These are phyloP conservation scores for Candida bentonensis DNA, from an alignment of 805 yeast genomes.

Conservation along the genomic window DNA sequence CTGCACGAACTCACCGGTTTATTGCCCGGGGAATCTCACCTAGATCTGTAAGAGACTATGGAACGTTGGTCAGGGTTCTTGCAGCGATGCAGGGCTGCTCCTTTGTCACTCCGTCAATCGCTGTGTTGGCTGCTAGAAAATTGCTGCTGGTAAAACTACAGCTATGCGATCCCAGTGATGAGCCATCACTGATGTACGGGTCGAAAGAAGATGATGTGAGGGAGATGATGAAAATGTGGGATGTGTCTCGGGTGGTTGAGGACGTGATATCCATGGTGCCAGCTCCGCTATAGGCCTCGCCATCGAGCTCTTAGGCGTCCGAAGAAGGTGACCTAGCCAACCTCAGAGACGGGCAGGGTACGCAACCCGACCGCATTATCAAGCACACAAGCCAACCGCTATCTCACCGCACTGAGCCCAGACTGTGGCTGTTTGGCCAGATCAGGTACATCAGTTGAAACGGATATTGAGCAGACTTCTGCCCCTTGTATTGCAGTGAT, in stretches of 20 bases:
- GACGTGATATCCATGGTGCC: slow-evolving; percentile 36
- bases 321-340: too few species aligned
- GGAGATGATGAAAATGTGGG: slow-evolving; percentile 31
- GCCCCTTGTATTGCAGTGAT: too few species aligned
- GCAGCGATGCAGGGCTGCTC: slow-evolving; percentile 28
- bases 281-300: slow-evolving; percentile 41
- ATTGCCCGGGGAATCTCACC: slow-evolving; percentile 41
- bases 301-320: too few species aligned
- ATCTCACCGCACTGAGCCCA: too few species aligned
- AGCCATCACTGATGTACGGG: slow-evolving; percentile 42
- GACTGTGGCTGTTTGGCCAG: too few species aligned
- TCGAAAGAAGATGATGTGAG: slow-evolving; percentile 32
- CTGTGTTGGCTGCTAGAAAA: slow-evolving; percentile 34
- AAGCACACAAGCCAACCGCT: too few species aligned
- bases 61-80: slow-evolving; percentile 24
- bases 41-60: slow-evolving; percentile 29
- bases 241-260: slow-evolving; percentile 35
- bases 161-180: slow-evolving; percentile 28
- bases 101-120: slow-evolving; percentile 40
- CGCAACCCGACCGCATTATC: too few species aligned
- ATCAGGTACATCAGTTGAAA: too few species aligned
- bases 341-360: too few species aligned
- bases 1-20: slow-evolving; percentile 40
- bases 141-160: slow-evolving; percentile 34
- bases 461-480: too few species aligned